Evolutionary conservation across 306 rosid species (phyloP), one percentile per base, ranked within the genome.

Genomic region (Cicer bijugum): DNA sequence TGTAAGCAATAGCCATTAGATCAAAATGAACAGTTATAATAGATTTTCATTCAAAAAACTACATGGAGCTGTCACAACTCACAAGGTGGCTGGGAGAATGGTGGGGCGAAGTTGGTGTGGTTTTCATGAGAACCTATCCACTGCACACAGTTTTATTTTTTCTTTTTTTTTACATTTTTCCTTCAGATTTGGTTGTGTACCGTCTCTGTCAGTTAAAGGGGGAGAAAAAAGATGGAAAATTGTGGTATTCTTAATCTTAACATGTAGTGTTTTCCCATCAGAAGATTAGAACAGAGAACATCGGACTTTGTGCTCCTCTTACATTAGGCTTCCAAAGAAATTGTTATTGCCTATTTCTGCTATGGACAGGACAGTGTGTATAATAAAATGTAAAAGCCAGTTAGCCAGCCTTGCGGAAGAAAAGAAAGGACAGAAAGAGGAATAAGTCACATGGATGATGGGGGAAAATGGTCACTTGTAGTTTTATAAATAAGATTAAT

Each of bases 111-210:
- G 12, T 33, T 17, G 33, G 59, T 16, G 6, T 8, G 5, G 11
- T 52, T 52, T n/a, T 48, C 19, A 52, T 1, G 58, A 16, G 58
- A 16, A 52, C 58, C 17, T 3, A 17, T 16, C n/a, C 60, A 53
- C 35, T 19, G 52, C 82, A 66, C 74, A 84, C 86, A 6, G 56
- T 50, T 50, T 2, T 14, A 2, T 14, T 0, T 51, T 51, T 15
- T 14, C 7, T 20, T 51, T 51, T 14, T 51, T n/a, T 51, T 14
- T 16, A 7, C 8, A 6, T 51, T 47, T 51, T 7, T 15, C 57
- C 10, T 51, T 51, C 7, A 51, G 57, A 15, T 15, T 51, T 15
- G 23, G 16, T 51, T 4, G 10, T 15, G 9, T 51, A 51, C 9
- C 1, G 1, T 51, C 5, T 51, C 57, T 51, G 57, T 51, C 23